Conservation (phyloP, 164 flowering plant species). For the Berberis thunbergii region DNA sequence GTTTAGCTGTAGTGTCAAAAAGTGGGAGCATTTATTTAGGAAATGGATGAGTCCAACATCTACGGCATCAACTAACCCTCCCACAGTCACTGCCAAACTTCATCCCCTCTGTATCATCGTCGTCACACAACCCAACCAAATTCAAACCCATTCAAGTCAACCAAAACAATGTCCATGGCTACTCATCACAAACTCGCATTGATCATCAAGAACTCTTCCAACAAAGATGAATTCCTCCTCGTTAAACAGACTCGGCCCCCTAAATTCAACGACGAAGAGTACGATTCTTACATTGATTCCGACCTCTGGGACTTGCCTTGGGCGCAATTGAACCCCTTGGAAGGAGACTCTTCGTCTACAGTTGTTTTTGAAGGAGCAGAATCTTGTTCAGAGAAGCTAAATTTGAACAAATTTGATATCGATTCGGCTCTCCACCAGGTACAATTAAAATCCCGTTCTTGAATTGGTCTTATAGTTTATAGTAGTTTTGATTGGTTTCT, state of each 20-base stretch:
- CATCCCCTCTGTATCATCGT: too few relatives aligned
- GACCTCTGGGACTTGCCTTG: slow-evolving; percentile 92
- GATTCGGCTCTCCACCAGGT: slow-evolving; percentile 52
- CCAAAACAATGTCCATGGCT: slow-evolving; percentile 20
- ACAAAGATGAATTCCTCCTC: slow-evolving; percentile 47
- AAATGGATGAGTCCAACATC: too few relatives aligned
- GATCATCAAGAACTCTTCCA: slow-evolving; percentile 37
- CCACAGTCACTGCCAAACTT: too few relatives aligned
- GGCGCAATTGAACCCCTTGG: slow-evolving; percentile 24
- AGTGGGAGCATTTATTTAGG: too few relatives aligned
- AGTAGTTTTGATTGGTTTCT: too few relatives aligned
- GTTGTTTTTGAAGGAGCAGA: slow-evolving; percentile 29
- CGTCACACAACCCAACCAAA: too few relatives aligned
- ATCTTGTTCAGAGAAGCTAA: slow-evolving; percentile 21
- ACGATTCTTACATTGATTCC: slow-evolving; percentile 67
- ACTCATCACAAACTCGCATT: slow-evolving; percentile 47
- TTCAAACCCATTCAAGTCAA: too few relatives aligned
- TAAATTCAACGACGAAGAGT: slow-evolving; percentile 53
- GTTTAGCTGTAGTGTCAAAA: too few relatives aligned
- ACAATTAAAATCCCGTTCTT: neutral
- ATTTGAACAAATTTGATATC: slow-evolving; percentile 44
- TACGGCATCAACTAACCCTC: too few relatives aligned
- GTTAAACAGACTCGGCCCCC: slow-evolving; percentile 56
- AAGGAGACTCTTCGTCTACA: slow-evolving; percentile 10
- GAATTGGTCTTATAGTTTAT: too few relatives aligned